phyloP scores from a whole-genome alignment of 768 basidiomycete genomes.

The Suillus hirtellus region DNA sequence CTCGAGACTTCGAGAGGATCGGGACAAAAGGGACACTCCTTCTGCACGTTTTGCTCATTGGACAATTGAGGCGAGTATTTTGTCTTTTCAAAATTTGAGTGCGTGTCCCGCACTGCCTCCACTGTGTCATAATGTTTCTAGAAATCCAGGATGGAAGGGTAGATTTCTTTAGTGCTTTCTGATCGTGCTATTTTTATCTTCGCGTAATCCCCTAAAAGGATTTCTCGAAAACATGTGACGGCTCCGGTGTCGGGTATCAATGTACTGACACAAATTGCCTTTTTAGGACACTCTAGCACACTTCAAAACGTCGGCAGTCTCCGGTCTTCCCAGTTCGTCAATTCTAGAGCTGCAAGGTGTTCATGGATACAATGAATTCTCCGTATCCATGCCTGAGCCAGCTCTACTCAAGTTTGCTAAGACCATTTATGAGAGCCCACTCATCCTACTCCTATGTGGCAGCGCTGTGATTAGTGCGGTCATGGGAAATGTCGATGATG shows the following conservation, averaged over 20 bases:
- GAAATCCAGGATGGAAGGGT: conserved; percentile 15
- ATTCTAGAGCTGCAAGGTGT: conserved; percentile 62
- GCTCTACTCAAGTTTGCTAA: conserved; percentile 86
- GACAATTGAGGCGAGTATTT: conserved; percentile 56
- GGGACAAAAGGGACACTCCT: conserved; percentile 44
- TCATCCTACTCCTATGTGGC: conserved; percentile 87
- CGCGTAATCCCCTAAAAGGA: not conserved
- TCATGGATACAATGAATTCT: conserved; percentile 94
- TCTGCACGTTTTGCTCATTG: conserved; percentile 70
- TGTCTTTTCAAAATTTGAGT: not conserved
- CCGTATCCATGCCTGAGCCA: conserved; percentile 80
- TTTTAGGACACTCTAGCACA: conserved; percentile 71
- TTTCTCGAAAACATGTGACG: not conserved
- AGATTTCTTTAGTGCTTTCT: conserved; percentile 1
- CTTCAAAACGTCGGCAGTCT: conserved; percentile 61
- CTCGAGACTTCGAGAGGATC: conserved; percentile 31
- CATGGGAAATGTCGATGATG: conserved; percentile 96
- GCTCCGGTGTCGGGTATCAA: conserved; percentile 4
- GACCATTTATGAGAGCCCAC: conserved; percentile 92
- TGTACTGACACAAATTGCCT: conserved; percentile 9
- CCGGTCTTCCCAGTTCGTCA: conserved; percentile 63
- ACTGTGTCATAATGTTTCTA: not conserved
- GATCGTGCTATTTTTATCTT: too few species aligned
- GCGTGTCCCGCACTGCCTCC: conserved; percentile 1
- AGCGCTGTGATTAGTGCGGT: conserved; percentile 87